Percentiles rank a stretch among this genome's conserved stretches.
These are phyloP conservation scores for Ceratonia siliqua DNA, from an alignment of 306 rosid species.

Conservation along the genomic window DNA sequence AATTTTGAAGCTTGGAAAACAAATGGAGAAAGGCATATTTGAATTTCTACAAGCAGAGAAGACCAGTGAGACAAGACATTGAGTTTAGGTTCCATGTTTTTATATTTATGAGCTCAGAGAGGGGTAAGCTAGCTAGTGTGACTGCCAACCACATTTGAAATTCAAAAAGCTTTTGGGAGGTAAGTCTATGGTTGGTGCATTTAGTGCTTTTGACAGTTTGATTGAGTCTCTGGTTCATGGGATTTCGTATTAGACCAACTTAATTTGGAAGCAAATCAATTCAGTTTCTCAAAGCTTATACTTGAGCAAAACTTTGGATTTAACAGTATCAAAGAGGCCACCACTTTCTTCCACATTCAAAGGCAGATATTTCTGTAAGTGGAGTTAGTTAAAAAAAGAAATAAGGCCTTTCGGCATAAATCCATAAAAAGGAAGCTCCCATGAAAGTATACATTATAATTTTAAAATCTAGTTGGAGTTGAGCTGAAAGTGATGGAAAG, in stretches of 20 bases:
- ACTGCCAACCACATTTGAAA: constrained; percentile 51
- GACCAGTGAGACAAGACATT: constrained; percentile 33
- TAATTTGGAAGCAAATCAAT: constrained; percentile 36
- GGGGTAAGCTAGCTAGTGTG: constrained; percentile 33
- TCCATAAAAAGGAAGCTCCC: constrained; percentile 40
- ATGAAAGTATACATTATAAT: constrained; percentile 27
- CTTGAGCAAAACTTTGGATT: constrained; percentile 32
- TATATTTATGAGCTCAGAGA: constrained; percentile 46
- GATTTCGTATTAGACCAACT: constrained; percentile 24
- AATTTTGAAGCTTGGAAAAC: constrained; percentile 37
- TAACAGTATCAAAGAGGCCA: constrained; percentile 29
- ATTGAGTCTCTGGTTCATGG: constrained; percentile 31
- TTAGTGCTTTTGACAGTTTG: constrained; percentile 22
- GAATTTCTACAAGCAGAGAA: constrained; percentile 4
- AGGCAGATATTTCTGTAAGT: constrained; percentile 45
- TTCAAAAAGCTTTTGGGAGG: constrained; percentile 43
- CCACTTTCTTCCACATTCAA: constrained; percentile 56
- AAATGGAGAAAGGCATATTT: constrained; percentile 30
- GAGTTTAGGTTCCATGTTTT: constrained; percentile 39
- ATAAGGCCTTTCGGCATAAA: constrained; percentile 35
- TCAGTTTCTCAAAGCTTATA: constrained; percentile 21
- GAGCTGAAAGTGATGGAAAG: no score
- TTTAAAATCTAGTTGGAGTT: no score
- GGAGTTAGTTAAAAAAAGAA: constrained; percentile 47
- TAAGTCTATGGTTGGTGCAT: constrained; percentile 45